Conservation (phyloP, 345 rosid species). For the Erysimum cheiranthoides region DNA sequence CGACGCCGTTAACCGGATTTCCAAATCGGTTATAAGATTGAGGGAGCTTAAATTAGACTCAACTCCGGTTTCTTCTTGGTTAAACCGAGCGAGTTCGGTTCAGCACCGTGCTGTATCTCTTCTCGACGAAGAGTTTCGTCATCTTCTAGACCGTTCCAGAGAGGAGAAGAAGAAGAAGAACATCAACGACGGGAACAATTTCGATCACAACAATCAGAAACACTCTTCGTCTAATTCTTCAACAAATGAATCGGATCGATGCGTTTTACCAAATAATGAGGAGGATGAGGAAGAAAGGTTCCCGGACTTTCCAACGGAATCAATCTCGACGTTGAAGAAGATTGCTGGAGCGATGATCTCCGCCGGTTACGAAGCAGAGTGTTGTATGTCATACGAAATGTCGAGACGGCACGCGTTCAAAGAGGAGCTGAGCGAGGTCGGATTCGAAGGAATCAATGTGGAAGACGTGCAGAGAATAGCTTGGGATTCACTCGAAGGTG, state of each 20-base stretch:
- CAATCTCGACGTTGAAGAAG: conserved; percentile 51
- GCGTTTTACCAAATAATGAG: conserved; percentile 16
- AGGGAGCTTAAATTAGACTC: conserved; percentile 45
- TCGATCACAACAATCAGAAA: conserved; percentile 41
- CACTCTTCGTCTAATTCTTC: conserved; percentile 23
- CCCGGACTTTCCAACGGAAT: conserved; percentile 52
- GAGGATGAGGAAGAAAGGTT: conserved; percentile 48
- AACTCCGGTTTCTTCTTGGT: conserved; percentile 31
- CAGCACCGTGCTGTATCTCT: conserved; percentile 63
- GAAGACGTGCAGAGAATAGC: conserved; percentile 75
- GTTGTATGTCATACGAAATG: conserved; percentile 57
- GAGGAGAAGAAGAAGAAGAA: conserved; percentile 34
- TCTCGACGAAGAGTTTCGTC: conserved; percentile 72
- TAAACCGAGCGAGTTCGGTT: conserved; percentile 56
- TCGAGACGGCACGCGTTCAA: conserved; percentile 63
- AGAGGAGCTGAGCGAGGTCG: conserved; percentile 54
- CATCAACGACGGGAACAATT: conserved; percentile 5
- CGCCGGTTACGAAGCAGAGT: conserved; percentile 74
- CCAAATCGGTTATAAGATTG: conserved; percentile 47
- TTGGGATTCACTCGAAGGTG: conserved; percentile 79
- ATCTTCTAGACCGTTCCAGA: conserved; percentile 53
- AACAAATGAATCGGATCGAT: conserved; percentile 35
- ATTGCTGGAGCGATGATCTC: conserved; percentile 68
- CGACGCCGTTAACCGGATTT: conserved; percentile 50
- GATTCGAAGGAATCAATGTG: conserved; percentile 62